These are phyloP conservation scores for Termitomyces eurrhizus DNA, from an alignment of 768 basidiomycete genomes.

Conservation along the genomic window DNA sequence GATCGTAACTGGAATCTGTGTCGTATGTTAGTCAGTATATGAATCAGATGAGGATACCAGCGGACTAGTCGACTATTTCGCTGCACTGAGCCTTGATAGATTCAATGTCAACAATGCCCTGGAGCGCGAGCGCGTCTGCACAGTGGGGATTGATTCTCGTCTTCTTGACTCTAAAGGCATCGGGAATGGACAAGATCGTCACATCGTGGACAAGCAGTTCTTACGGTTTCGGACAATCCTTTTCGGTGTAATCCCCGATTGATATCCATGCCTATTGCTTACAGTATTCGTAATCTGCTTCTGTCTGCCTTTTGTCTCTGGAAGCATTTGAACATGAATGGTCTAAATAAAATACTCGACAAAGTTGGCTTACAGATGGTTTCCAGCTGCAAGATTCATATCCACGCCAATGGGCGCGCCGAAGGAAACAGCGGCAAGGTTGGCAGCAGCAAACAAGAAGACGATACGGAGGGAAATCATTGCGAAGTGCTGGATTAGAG, in stretches of 20 bases:
- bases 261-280: too few relatives aligned
- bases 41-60: neutral
- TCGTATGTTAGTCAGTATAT: neutral
- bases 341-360: too few relatives aligned
- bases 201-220: neutral
- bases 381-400: neutral
- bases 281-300: too few relatives aligned
- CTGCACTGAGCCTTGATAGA: neutral
- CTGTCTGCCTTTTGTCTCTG: too few relatives aligned
- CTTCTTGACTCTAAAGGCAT: neutral
- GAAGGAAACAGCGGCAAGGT: neutral
- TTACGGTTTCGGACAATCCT: neutral
- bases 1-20: neutral
- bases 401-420: neutral
- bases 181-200: neutral
- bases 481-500: neutral
- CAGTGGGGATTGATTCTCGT: neutral
- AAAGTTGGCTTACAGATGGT: neutral
- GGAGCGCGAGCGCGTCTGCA: too few relatives aligned
- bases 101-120: accelerated
- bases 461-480: neutral
- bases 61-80: neutral
- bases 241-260: too few relatives aligned
- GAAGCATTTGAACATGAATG: too few relatives aligned
- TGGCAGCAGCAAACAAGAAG: neutral